Base-by-base conservation (phyloP, 2,329 filamentous ascomycete species). In the Exophiala mesophila region DNA sequence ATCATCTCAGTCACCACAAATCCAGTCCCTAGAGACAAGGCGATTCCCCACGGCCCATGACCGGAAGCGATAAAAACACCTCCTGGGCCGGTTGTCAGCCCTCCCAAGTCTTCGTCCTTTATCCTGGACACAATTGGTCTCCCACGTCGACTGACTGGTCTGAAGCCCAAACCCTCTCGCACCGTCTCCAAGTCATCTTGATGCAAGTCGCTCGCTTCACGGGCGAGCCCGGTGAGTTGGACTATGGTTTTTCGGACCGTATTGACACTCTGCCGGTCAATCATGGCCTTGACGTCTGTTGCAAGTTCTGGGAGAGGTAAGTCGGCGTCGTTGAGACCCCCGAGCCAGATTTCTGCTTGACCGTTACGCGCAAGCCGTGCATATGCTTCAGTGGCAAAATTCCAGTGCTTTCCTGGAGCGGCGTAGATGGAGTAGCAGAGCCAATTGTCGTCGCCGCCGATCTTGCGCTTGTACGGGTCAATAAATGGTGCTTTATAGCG, bases 31-130 rank as follows among this genome's bases (percentile, higher is more conserved):
- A 85, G 63, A 10, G 70, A 69, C 55, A 78, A 57, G 30, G 70
- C 73, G 15, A 83, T 83, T 0, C 84, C 85, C 85, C 85, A 89
- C 0, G 84, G 80, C 1, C 84, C 85, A 67, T 89, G 85, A 0
- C 85, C 85, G 3, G 80, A 71, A 1, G 81, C 79, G 26, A 88
- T 60, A 58, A 77, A 89, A 0, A 90, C 80, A 3, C 84, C 83
- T 2, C 82, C 67, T 1, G 53, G 58, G 10, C 55, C 60, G 12
- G 49, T 51, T 49, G 52, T 61, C 17, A 3, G 36, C 36, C 40
- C 41, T 54, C 21, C 82, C 77, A 2, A 68, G 0, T 55, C 56
- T 13, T 57, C 60, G 18, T 56, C 56, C 30, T 58, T 59, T 4
- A 70, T 78, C 44, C 56, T 63, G 3, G 71, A 66, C 7, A 89